A percentile compares a stretch with the other conserved stretches of the same genome.
These are phyloP conservation scores for Lactuca sativa DNA, from an alignment of 129 eudicot species.

Conservation along the genomic window DNA sequence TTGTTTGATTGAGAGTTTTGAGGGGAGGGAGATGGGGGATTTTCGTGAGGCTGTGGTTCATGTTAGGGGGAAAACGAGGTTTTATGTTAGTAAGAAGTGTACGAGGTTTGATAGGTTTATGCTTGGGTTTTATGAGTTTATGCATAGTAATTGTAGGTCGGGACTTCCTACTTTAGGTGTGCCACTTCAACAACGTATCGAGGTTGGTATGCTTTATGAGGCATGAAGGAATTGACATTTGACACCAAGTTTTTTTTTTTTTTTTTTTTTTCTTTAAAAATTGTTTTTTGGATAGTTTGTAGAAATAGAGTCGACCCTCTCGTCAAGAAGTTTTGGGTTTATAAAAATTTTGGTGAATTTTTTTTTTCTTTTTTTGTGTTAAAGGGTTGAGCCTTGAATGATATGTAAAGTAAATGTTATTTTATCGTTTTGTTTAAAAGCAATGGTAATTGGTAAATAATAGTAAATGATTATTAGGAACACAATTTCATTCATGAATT, in stretches of 20 bases:
- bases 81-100: slow-evolving; percentile 45
- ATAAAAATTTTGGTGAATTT: no score
- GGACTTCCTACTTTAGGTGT: slow-evolving; percentile 58
- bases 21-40: slow-evolving; percentile 38
- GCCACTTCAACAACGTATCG: slow-evolving; percentile 53
- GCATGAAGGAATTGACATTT: slow-evolving; percentile 32
- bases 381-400: no score
- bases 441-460: no score
- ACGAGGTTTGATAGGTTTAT: slow-evolving; percentile 54
- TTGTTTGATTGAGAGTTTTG: slow-evolving; percentile 14
- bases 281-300: no score
- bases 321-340: background rate
- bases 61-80: slow-evolving; percentile 65
- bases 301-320: background rate
- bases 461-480: no score
- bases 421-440: no score
- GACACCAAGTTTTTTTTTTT: no score
- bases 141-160: slow-evolving; percentile 75
- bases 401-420: no score
- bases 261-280: no score
- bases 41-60: slow-evolving; percentile 62
- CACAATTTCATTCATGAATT: no score
- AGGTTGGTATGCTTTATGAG: slow-evolving; percentile 78
- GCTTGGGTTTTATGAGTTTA: slow-evolving; percentile 61
- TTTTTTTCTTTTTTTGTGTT: no score